Base-by-base conservation (phyloP, 768 basidiomycete species). In the Tricholoma saponaceum region DNA sequence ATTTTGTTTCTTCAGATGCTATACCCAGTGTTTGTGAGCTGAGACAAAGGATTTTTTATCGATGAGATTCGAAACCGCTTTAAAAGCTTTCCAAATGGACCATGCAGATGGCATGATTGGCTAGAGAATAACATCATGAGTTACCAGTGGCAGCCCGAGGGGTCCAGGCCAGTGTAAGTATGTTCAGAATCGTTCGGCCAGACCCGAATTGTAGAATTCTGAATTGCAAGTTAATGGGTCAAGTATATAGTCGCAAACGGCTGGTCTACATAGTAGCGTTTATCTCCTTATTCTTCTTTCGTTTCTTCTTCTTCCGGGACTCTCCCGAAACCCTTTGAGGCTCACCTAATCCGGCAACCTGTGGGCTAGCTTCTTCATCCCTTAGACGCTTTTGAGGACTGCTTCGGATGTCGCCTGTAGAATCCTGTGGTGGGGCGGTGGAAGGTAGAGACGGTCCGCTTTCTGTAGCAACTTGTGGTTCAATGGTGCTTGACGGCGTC, bases 281-380 rank as follows among this genome's bases (percentile, higher is more conserved):
- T 16, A n/a, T 49, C 0, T 59, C 60, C 26, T 63, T 68, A 26
- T 58, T 32, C 25, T 55, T 65, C 60, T 69, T 70, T 51, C 69
- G 70, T 32, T 67, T 64, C 50, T 69, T 69, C 64, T 72, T 72
- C 55, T 72, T 70, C 54, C 66, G 66, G 1, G 61, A 59, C 50
- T 63, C 60, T 16, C 56, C 58, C 16, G 60, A 58, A n/a, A 28
- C 59, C 16, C 47, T 35, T 20, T 41, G 25, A 22, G 23, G 43
- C 23, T 12, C 23, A 23, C 12, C 44, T 20, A 23, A 57, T 10
- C 25, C 23, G 13, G 57, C 1, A 37, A 14, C 59, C 9, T 58
- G 9, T 41, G 47, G 30, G 12, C 20, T 56, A 9, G 47, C 60
- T 14, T 30, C 47, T n/a, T 49, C 47, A 14, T 49, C 47, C 25